phyloP scores from a whole-genome alignment of 257 asterid species.

The Fraxinus excelsior region DNA sequence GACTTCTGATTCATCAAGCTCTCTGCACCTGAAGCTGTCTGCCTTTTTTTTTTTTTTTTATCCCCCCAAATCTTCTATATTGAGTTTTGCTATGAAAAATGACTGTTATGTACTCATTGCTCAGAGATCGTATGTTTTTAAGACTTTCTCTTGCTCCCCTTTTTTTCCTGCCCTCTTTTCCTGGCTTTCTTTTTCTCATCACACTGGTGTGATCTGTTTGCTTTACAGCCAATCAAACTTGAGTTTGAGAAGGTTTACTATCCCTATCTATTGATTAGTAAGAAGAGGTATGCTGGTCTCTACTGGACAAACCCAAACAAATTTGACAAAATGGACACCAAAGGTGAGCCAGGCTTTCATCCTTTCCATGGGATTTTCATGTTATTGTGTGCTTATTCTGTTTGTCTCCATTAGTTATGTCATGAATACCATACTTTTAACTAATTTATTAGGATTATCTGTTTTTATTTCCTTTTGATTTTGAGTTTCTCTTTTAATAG shows the following conservation, averaged over 20 bases:
- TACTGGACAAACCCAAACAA: slow-evolving; percentile 93
- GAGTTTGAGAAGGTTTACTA: slow-evolving; percentile 97
- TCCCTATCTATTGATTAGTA: slow-evolving; percentile 92
- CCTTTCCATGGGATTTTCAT: slow-evolving; percentile 21
- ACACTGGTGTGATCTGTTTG: slow-evolving; percentile 22
- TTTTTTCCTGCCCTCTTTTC: slow-evolving; percentile 8
- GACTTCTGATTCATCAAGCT: slow-evolving; percentile 4
- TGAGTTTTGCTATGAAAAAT: slow-evolving; percentile 13
- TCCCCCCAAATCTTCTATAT: background rate
- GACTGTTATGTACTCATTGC: slow-evolving; percentile 1
- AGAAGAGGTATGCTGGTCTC: slow-evolving; percentile 99
- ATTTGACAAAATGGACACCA: slow-evolving; percentile 96
- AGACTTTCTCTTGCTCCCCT: background rate
- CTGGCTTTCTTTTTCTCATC: slow-evolving; percentile 7
- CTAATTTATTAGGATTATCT: slow-evolving; percentile 2
- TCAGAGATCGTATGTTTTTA: background rate
- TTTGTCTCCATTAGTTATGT: background rate
- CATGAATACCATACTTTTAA: slow-evolving; percentile 1
- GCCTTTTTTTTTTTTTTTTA: slow-evolving; percentile 1
- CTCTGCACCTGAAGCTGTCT: background rate
- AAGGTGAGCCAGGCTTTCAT: slow-evolving; percentile 58
- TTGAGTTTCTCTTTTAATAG: slow-evolving; percentile 40
- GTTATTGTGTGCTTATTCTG: slow-evolving; percentile 15
- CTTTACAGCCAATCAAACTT: slow-evolving; percentile 81
- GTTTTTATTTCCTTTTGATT: background rate